Base-by-base conservation (phyloP, 768 basidiomycete genomes). In the Agaricus bisporus region DNA sequence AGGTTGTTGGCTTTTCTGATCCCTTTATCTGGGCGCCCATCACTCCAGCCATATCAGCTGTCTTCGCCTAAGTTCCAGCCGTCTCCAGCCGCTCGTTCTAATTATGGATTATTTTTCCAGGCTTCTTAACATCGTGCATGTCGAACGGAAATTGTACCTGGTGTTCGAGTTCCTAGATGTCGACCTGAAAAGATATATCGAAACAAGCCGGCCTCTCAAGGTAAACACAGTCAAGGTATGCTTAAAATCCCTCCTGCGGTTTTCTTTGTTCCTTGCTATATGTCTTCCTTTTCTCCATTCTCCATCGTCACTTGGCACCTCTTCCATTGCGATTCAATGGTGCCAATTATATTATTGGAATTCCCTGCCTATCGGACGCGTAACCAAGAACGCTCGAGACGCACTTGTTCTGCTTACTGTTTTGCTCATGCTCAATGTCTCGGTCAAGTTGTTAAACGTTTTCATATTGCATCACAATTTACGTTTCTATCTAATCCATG, bases 151-250 rank as follows among this genome's bases (percentile, higher is more conserved):
- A 69, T 80, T 99, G 29, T 99, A 95, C 72, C 85, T 99, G 56
- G 97, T 99, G 32, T 97, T 94, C 65, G 97, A 99, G 71, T 98
- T 94, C 70, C 79, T 99, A 52, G 95, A 99, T 65, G 86, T 95
- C 54, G 97, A 99, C 71, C 72, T 99, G 58, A 99, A 99, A 70
- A 81, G 89, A 32, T 99, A 95, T 70, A 98, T 98, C 82, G 97
- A 98, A 66, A 83, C 83, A 36, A 84, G 86, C 48, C 94, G 80
- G 66, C 89, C 91, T 39, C 84, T 98, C 58, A 74, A 82, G 18
- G 74, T 78, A 44, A 79, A 80, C 28, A 82, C 88, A 58, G 84
- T 86, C 70, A 92, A 95, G 85, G 95, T 92, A 62, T 64, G 86
- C 59, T 46, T 56, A 49, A 32, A 38, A 43, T 59, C n/a, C 48